Evolutionary conservation across 371 early-diverging fungal species (phyloP), one percentile per base, ranked within the genome.

Genomic region (Mortierella sp.): DNA sequence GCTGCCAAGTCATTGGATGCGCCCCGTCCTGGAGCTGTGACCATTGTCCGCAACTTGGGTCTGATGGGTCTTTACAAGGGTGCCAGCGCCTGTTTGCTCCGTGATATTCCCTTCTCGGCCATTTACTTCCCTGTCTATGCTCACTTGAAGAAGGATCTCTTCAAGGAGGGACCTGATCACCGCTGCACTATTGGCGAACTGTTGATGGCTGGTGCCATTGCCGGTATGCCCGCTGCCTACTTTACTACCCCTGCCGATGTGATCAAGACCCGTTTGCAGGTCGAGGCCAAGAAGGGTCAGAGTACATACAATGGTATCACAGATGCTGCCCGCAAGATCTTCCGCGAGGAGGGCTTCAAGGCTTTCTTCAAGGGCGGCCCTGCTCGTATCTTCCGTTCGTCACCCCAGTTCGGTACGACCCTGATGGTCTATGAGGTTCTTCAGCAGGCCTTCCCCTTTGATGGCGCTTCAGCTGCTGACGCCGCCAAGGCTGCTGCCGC

Each of bases 161-260:
- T 96, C 85, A 80, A 85, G 50, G 98, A 97, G 79, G 90, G 91
- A 4, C 87, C 87, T 55, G 84, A 93, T 59, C 91, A 90, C 57
- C 91, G 92, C 66, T 83, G 88, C 65, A 75, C 90, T 11, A 87
- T 92, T 23, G 60, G 84, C 7, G 97, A 97, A 72, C 86, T 97
- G 7, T 84, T 97, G 56, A 81, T 89, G 52, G 88, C 97, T 47
- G 98, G 98, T 81, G 97, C 97, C 18, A 83, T 95, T 55, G 98
- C 98, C 55, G 98, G 98, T 83, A 96, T 98, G 94, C 97, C 97
- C n/a, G 97, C 98, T 37, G 97, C 98, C 19, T 97, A 96, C 82
- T 88, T 97, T 57, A 95, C 96, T 46, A 97, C 98, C 0, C 98
- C 97, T 16, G 96, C 96, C 29, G 98, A 98, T 82, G 98, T 98